Evolutionary conservation across 192 early-diverging fungal species (phyloP), one percentile per base, ranked within the genome.

Genomic region (Kickxella alabastrina): DNA sequence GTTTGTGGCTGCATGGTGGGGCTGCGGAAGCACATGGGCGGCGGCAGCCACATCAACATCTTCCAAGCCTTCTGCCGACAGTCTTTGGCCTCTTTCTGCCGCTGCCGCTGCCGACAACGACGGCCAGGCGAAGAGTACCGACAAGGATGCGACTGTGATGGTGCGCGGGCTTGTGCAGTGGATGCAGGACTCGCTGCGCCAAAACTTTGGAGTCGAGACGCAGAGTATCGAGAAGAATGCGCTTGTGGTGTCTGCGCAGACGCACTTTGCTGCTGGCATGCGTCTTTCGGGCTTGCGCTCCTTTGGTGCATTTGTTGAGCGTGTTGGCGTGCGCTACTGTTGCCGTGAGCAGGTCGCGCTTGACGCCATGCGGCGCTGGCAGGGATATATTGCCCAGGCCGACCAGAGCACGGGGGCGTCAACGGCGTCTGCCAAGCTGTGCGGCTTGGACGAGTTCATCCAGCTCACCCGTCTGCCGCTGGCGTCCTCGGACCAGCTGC

Each of bases 1-100:
- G 51, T 78, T 61, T 23, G 42, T 78, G 13, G 75, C 75, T 1
- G 68, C 75, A 1, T 78, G 75, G 75, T 72, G 64, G 64, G 75
- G 75, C 40, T 25, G 59, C 28, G 34, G 28, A 23, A 10, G 39
- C 12, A 28, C 25, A 3, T 15, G 15, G 25, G 35, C 23, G 4
- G 44, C 7, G 40, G 17, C 19, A 8, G n/a, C n/a, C n/a, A n/a
- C n/a, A n/a, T n/a, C n/a, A n/a, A 10, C 24, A 5, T 29, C 40
- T 15, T 32, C 24, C 6, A 32, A 32, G 12, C 6, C 6, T 35
- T 8, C 39, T 10, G 19, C 26, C 17, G 54, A 34, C 3, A 39
- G 25, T 10, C 7, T 2, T 27, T 10, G 17, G 12, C 3, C n/a
- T 1, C 28, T n/a, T 41, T 35, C 31, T 25, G 6, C 26, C 21